phyloP scores from a whole-genome alignment of 2,329 filamentous ascomycete genomes.

The Ceratocystis lukuohia region DNA sequence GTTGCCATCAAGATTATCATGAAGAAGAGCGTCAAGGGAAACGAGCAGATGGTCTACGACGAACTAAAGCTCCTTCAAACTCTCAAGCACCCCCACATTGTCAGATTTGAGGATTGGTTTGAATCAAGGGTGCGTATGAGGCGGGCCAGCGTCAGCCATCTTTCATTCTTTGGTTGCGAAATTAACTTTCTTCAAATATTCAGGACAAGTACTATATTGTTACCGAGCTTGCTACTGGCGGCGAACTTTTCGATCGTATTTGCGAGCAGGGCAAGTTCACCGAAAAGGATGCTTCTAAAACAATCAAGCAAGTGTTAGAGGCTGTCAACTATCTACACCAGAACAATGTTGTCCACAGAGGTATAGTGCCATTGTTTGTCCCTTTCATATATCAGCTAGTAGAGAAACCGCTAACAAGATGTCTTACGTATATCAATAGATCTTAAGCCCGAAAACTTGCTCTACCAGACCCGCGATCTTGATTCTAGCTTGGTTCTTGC shows the following conservation, averaged over 20 bases:
- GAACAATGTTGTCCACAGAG: conserved; percentile 92
- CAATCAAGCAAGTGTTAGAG: conserved; percentile 82
- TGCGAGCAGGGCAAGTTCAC: conserved; percentile 98
- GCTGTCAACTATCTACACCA: conserved; percentile 88
- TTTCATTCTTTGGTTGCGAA: neutral
- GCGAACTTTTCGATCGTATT: conserved; percentile 94
- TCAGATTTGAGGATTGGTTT: conserved; percentile 97
- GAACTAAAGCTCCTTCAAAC: conserved; percentile 87
- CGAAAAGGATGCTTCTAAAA: conserved; percentile 92
- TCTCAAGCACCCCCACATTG: conserved; percentile 87
- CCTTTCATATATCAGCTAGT: too few species aligned
- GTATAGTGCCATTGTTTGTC: conserved; percentile 32
- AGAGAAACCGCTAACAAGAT: too few species aligned
- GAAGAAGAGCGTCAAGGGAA: conserved; percentile 98
- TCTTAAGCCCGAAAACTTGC: conserved; percentile 92
- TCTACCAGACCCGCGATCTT: conserved; percentile 68
- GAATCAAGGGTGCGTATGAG: conserved; percentile 79
- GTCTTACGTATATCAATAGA: conserved; percentile 56
- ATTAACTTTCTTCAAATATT: neutral
- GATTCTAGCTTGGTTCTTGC: conserved; percentile 83
- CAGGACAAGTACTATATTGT: conserved; percentile 99
- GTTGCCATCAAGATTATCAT: conserved; percentile 97
- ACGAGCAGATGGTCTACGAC: conserved; percentile 97
- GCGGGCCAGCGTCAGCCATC: neutral
- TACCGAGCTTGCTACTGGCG: conserved; percentile 86